These are phyloP conservation scores for Colletotrichum sp. DNA, from an alignment of 2,329 filamentous ascomycete species.

Conservation along the genomic window DNA sequence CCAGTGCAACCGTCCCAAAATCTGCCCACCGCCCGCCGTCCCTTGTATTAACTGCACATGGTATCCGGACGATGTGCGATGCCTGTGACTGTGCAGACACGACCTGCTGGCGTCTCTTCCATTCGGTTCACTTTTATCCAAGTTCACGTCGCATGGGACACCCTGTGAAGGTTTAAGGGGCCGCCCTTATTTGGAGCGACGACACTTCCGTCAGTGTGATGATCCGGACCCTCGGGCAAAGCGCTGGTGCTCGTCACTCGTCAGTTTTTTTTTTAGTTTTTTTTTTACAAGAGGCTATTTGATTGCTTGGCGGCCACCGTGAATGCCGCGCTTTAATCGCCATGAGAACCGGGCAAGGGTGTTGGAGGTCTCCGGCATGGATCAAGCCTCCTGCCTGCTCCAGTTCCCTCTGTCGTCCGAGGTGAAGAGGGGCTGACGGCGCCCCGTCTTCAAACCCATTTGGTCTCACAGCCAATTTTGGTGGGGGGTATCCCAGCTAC, in stretches of 20 bases:
- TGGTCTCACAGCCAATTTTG: conserved; percentile 9
- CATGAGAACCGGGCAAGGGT: not conserved
- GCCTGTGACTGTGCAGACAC: not conserved
- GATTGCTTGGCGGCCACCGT: not conserved
- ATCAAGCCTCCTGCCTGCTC: conserved; percentile 5
- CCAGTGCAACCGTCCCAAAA: not conserved
- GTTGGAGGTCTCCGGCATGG: conserved; percentile 6
- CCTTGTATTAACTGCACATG: not conserved
- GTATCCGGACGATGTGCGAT: not conserved
- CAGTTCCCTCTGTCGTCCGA: conserved; percentile 8
- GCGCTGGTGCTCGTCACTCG: not conserved
- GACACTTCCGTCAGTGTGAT: not conserved
- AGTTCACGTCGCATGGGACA: not conserved
- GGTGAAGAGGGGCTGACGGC: conserved; percentile 2
- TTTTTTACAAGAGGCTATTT: not conserved
- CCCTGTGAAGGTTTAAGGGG: conserved; percentile 1
- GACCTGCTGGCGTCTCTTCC: not conserved
- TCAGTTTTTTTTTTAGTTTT: not conserved
- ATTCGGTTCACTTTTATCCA: not conserved
- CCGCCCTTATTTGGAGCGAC: not conserved
- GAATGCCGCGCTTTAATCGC: not conserved
- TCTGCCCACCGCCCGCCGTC: not conserved
- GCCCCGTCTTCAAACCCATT: conserved; percentile 11
- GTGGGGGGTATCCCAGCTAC: not conserved
- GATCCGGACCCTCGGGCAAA: not conserved